Base-by-base conservation (phyloP, 345 rosid species). In the Turritis glabra region DNA sequence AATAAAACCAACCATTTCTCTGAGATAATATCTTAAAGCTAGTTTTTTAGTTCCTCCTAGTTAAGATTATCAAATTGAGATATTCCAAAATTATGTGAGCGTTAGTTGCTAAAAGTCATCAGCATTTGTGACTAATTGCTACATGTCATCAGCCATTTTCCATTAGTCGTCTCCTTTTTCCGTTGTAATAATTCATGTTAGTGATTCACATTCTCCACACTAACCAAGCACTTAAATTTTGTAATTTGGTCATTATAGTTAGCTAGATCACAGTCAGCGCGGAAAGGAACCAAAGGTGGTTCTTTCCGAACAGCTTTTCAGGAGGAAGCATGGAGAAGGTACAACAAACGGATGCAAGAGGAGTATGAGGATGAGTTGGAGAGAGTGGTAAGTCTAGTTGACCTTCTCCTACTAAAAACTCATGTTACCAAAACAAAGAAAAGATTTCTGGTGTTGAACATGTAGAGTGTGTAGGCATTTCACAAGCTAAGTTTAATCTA, bases 321-420 rank as follows among this genome's bases (percentile, higher is more conserved):
- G 68, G 99, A 91, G 84, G 97, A 92, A 73, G 87, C 96, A 11
- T 85, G 93, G 93, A 92, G 81, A 86, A 92, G 88, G 82, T 85
- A 95, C 69, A 85, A 89, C 66, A 89, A 89, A 59, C 82, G 97
- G 69, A 85, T 91, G 97, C 92, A 88, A 78, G 97, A 95, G 75
- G 97, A 89, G 73, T 95, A 88, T 40, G 99, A 95, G 80, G 97
- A 95, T 74, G 97, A 95, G 82, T 76, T 88, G 85, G 97, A 95
- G 85, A 90, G 99, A 89, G 93, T 95, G 80, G 99, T 94, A 77
- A 86, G 93, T 82, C 62, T 71, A 25, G 21, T 37, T 67, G 22
- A 51, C 19, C 3, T 21, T 57, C 26, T 35, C 52, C 23, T 56
- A n/a, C 46, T 9, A 12, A 8, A n/a, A 53, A 52, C 21, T 26